phyloP scores from a whole-genome alignment of 371 early-diverging fungal species.

The Rhizopus stolonifer region DNA sequence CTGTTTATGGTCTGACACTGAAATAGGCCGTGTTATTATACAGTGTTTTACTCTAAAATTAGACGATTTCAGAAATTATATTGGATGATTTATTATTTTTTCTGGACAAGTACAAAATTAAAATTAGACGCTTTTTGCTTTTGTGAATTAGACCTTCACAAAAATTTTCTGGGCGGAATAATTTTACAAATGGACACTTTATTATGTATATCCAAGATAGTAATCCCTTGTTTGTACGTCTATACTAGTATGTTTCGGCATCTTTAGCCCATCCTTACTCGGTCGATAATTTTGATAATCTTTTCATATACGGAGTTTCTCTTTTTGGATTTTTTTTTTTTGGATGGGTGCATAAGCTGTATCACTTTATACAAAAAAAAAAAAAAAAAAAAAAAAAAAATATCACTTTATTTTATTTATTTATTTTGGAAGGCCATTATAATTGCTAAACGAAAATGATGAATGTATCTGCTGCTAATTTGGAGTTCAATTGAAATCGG shows the following conservation, averaged over 20 bases:
- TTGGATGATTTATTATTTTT: neutral
- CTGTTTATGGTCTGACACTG: too few species aligned
- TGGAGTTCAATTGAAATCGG: too few species aligned
- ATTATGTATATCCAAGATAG: constrained; percentile 2
- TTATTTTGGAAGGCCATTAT: too few species aligned
- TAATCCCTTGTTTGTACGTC: constrained; percentile 1
- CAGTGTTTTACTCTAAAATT: neutral
- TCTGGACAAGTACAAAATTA: neutral
- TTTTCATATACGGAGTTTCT: neutral
- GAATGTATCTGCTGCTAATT: too few species aligned
- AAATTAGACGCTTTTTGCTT: neutral
- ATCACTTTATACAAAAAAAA: too few species aligned
- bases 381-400: too few species aligned
- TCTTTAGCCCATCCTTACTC: neutral
- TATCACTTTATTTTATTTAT: too few species aligned
- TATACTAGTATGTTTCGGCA: constrained; percentile 3
- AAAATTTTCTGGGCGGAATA: constrained; percentile 5
- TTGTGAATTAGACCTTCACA: constrained; percentile 2
- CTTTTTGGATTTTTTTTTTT: neutral
- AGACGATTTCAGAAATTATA: too few species aligned
- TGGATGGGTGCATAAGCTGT: neutral
- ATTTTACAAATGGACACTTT: constrained; percentile 2
- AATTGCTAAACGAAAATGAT: too few species aligned
- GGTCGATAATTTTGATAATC: too few species aligned
- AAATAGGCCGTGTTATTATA: neutral